Evolutionary conservation across 1,284 basidiomycete species (phyloP).

Genomic region (Ceratobasidium sp.): DNA sequence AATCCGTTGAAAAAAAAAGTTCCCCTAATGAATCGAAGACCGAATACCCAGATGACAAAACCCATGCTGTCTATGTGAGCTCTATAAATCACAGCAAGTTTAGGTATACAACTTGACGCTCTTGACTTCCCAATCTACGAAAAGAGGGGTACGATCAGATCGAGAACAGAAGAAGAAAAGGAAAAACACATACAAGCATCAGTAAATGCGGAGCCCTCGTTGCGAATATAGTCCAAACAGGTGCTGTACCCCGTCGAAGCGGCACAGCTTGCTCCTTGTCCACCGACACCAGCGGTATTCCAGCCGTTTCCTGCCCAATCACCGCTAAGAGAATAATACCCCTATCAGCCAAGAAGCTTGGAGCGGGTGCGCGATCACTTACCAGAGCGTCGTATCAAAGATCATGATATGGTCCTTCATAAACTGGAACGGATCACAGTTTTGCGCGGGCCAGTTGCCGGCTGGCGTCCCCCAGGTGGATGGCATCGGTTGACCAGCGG

Average conservation of each 20-base stretch:
- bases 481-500: constrained; percentile 69
- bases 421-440: constrained; percentile 75
- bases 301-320: constrained; percentile 84
- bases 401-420: constrained; percentile 79
- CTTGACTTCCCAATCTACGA: constrained; percentile 76
- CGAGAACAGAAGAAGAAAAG: constrained; percentile 26
- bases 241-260: constrained; percentile 77
- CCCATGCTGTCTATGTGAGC: neutral
- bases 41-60: neutral
- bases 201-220: constrained; percentile 70
- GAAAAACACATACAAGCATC: constrained; percentile 68
- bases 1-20: neutral
- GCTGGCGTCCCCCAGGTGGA: constrained; percentile 75
- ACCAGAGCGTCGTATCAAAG: constrained; percentile 84
- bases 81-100: neutral
- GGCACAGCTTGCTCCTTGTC: constrained; percentile 84
- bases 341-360: neutral
- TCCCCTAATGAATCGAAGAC: neutral
- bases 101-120: constrained; percentile 65
- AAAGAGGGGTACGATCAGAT: constrained; percentile 12
- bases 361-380: constrained; percentile 44
- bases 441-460: constrained; percentile 73
- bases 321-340: constrained; percentile 62
- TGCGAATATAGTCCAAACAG: constrained; percentile 77
- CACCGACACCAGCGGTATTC: constrained; percentile 71